phyloP scores from a whole-genome alignment of 768 basidiomycete species.

The Leucosporidium scottii region DNA sequence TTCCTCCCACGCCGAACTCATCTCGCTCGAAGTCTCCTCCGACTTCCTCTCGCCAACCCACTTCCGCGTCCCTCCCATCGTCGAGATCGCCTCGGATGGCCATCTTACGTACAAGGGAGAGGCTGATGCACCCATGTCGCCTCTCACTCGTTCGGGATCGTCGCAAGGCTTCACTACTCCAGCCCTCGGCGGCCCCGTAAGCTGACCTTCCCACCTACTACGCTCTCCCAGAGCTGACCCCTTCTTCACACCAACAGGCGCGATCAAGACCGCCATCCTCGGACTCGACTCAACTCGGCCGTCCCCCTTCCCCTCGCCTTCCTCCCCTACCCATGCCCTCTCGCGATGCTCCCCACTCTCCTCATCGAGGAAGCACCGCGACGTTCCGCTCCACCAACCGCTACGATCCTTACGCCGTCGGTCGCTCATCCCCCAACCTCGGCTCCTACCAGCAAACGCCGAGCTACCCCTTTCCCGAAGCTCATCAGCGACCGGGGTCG shows the following conservation, averaged over 20 bases:
- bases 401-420: slow-evolving; percentile 23
- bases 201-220: too few relatives aligned
- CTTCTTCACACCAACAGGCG: neutral
- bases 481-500: neutral
- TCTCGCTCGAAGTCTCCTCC: slow-evolving; percentile 67
- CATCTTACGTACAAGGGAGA: slow-evolving; percentile 57
- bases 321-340: neutral
- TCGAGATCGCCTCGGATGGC: slow-evolving; percentile 78
- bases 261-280: slow-evolving; percentile 1
- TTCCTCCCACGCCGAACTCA: slow-evolving; percentile 78
- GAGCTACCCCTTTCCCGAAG: slow-evolving; percentile 14
- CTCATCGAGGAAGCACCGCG: slow-evolving; percentile 8
- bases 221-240: too few relatives aligned
- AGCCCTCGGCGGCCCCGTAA: neutral
- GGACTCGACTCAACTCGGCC: slow-evolving; percentile 7
- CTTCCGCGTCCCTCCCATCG: slow-evolving; percentile 82
- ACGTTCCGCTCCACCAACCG: slow-evolving; percentile 14
- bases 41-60: slow-evolving; percentile 84
- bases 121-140: slow-evolving; percentile 24
- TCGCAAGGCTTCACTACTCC: slow-evolving; percentile 21
- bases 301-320: neutral
- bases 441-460: neutral
- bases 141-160: slow-evolving; percentile 10
- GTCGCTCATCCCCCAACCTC: slow-evolving; percentile 17
- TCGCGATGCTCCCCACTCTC: slow-evolving; percentile 11